These are phyloP conservation scores for Bimuria novae-zelandiae DNA, from an alignment of 2,329 filamentous ascomycete genomes.

Conservation along the genomic window DNA sequence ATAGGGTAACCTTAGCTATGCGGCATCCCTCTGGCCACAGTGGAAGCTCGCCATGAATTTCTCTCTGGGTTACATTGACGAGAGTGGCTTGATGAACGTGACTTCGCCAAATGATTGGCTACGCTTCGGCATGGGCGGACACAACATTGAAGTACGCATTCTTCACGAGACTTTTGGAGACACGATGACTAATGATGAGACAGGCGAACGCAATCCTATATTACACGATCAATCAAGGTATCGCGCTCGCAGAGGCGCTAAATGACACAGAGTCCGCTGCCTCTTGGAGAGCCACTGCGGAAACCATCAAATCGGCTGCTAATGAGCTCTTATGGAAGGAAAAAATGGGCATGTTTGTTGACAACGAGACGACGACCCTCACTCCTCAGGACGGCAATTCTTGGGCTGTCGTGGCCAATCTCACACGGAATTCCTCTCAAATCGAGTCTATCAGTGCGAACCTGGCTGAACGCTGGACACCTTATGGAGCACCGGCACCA, in stretches of 20 bases:
- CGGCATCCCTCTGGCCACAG: slow-evolving; percentile 49
- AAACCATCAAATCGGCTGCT: slow-evolving; percentile 51
- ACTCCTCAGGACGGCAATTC: slow-evolving; percentile 54
- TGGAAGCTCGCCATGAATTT: slow-evolving; percentile 52
- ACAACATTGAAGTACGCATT: slow-evolving; percentile 50
- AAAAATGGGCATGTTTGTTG: slow-evolving; percentile 56
- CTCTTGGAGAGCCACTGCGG: slow-evolving; percentile 50
- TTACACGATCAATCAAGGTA: slow-evolving; percentile 58
- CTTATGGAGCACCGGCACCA: slow-evolving; percentile 53
- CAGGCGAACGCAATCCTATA: slow-evolving; percentile 53
- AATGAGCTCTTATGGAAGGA: slow-evolving; percentile 56
- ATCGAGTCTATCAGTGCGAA: slow-evolving; percentile 36
- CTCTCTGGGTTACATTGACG: slow-evolving; percentile 49
- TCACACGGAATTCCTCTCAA: slow-evolving; percentile 40
- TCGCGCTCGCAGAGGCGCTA: slow-evolving; percentile 56
- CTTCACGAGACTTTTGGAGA: not conserved
- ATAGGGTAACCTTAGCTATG: slow-evolving; percentile 46
- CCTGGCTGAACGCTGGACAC: slow-evolving; percentile 46
- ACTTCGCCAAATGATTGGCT: slow-evolving; percentile 54
- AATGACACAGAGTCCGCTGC: slow-evolving; percentile 49
- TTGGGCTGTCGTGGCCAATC: slow-evolving; percentile 48
- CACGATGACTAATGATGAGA: not conserved
- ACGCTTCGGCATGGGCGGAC: slow-evolving; percentile 56
- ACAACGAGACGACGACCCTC: slow-evolving; percentile 59
- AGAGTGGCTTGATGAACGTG: slow-evolving; percentile 52